These are phyloP conservation scores for Alternaria triticina DNA, from an alignment of 2,329 filamentous ascomycete genomes.

Conservation along the genomic window DNA sequence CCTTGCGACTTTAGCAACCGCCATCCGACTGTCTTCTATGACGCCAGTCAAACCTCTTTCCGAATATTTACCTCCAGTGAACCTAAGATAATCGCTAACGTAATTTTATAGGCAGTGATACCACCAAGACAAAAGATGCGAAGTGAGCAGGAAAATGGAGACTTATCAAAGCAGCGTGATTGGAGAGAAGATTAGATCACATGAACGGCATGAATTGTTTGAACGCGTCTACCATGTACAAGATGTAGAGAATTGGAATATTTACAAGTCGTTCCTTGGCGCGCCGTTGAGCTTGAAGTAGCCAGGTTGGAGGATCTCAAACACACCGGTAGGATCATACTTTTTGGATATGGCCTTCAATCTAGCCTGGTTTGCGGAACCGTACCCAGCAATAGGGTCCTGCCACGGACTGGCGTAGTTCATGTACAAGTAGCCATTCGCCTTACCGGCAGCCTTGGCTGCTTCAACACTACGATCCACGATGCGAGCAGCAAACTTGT, in stretches of 20 bases:
- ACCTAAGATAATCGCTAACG: background rate
- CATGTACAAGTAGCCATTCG: conserved; percentile 49
- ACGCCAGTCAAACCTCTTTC: accelerated
- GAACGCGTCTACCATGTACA: background rate
- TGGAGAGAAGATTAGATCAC: too few species aligned
- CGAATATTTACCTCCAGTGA: background rate
- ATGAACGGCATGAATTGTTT: background rate
- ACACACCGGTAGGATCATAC: conserved; percentile 29
- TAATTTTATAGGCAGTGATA: background rate
- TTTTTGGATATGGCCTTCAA: conserved; percentile 23
- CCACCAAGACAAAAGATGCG: background rate
- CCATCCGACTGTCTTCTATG: background rate
- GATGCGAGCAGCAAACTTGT: conserved; percentile 24
- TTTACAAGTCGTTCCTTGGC: conserved; percentile 1
- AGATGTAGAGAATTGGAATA: too few species aligned
- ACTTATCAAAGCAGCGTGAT: background rate
- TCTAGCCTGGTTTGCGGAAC: conserved; percentile 41
- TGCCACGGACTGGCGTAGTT: conserved; percentile 56
- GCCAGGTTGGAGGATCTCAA: conserved; percentile 25
- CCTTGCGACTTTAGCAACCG: background rate
- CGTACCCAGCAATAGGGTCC: conserved; percentile 52
- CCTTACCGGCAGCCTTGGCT: conserved; percentile 11
- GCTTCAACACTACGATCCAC: conserved; percentile 13
- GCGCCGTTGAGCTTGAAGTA: conserved; percentile 33
- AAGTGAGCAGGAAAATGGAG: background rate